A percentile compares a stretch with the other conserved stretches of the same genome.
Evolutionary conservation across 2,329 filamentous ascomycete genomes (phyloP).

Genomic region (Cladobotryum mycophilum): DNA sequence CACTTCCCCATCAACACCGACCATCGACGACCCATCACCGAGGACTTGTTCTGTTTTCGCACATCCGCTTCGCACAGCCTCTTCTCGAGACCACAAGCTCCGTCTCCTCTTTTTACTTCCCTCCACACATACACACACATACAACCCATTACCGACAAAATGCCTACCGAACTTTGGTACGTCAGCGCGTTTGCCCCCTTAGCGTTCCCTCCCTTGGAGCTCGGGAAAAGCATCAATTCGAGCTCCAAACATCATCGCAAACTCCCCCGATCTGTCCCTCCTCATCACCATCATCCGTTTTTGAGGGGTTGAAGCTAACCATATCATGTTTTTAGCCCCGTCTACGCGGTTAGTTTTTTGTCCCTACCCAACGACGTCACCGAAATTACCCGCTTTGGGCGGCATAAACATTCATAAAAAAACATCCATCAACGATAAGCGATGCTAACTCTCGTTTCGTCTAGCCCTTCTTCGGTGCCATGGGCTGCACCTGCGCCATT

Average conservation of each 20-base stretch:
- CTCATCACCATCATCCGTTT: not conserved
- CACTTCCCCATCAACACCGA: not conserved
- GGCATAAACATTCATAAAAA: not conserved
- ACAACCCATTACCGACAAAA: constrained; percentile 7
- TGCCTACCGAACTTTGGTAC: constrained; percentile 14
- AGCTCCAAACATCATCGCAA: constrained; percentile 11
- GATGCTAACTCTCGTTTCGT: not conserved
- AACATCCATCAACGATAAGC: not conserved
- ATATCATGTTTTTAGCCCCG: constrained; percentile 8
- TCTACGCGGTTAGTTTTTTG: constrained; percentile 13
- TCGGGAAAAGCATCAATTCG: constrained; percentile 8
- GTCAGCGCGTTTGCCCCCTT: constrained; percentile 13
- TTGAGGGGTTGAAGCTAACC: constrained; percentile 4
- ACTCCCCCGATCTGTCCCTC: not conserved
- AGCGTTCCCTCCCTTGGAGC: constrained; percentile 4
- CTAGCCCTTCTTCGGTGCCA: constrained; percentile 37
- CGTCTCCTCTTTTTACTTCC: not conserved
- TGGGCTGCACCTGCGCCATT: constrained; percentile 39
- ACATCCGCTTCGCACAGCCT: not conserved
- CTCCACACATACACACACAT: not conserved
- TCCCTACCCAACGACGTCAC: constrained; percentile 9
- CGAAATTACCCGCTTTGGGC: constrained; percentile 1
- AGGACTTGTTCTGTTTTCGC: not conserved
- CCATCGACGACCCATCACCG: not conserved
- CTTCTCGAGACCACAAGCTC: not conserved